phyloP scores from a whole-genome alignment of 2,329 filamentous ascomycete genomes.

The Trematosphaeria pertusa region DNA sequence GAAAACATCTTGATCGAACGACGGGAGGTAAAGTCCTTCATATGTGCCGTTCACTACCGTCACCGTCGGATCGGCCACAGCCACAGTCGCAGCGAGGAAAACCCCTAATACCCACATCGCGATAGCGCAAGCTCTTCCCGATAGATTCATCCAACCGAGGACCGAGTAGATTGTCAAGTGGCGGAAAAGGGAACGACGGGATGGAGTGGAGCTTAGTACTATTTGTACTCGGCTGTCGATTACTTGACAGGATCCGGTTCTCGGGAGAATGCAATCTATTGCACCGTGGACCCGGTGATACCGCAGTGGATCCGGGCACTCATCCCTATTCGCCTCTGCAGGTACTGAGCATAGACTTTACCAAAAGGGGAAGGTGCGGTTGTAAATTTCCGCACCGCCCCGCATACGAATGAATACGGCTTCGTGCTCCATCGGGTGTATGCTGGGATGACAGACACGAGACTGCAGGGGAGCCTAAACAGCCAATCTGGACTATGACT shows the following conservation, averaged over 20 bases:
- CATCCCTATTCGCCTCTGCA: neutral
- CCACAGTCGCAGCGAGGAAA: conserved; percentile 15
- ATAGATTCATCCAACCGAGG: conserved; percentile 17
- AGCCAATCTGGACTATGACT: too few species aligned
- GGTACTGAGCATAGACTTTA: neutral
- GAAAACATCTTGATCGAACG: conserved; percentile 55
- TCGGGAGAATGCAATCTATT: conserved; percentile 2
- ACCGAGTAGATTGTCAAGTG: neutral
- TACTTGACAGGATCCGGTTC: conserved; percentile 1
- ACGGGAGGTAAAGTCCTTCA: conserved; percentile 38
- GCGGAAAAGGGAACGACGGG: neutral
- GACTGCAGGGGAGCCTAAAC: too few species aligned
- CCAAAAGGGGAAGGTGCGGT: conserved; percentile 1
- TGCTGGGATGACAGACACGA: too few species aligned
- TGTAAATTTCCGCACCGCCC: too few species aligned
- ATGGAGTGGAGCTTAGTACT: neutral
- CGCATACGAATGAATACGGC: too few species aligned
- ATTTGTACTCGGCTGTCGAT: neutral
- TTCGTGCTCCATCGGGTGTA: too few species aligned
- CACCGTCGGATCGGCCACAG: conserved; percentile 31
- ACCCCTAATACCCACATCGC: conserved; percentile 21
- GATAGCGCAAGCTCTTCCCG: conserved; percentile 25
- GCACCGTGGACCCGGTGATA: neutral
- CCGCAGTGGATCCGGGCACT: neutral
- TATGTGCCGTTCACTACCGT: conserved; percentile 45